Conservation (phyloP, 345 rosid genomes). For the Dimocarpus longan region DNA sequence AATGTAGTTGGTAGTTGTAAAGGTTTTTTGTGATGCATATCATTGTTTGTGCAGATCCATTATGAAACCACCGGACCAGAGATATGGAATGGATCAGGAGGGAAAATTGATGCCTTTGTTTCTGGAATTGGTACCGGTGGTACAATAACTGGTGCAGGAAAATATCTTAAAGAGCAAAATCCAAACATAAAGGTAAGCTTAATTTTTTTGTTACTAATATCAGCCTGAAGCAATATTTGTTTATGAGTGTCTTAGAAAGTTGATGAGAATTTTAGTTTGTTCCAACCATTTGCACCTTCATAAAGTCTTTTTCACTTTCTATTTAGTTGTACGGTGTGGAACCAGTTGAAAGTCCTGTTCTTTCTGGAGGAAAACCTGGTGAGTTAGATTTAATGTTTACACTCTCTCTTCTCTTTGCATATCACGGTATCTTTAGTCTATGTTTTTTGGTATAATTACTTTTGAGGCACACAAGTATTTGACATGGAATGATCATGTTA, state of each 20-base stretch:
- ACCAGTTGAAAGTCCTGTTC: slow-evolving; percentile 79
- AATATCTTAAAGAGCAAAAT: slow-evolving; percentile 79
- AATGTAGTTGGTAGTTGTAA: slow-evolving; percentile 8
- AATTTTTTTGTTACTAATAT: neutral
- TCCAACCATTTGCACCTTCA: neutral
- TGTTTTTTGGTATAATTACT: neutral
- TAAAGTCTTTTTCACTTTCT: slow-evolving; percentile 15
- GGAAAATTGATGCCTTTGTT: slow-evolving; percentile 80
- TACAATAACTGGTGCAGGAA: slow-evolving; percentile 87
- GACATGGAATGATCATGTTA: neutral
- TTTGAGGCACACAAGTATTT: neutral
- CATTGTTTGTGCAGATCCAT: slow-evolving; percentile 54
- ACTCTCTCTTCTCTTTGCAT: neutral
- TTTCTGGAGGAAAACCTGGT: slow-evolving; percentile 95
- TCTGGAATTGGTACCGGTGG: slow-evolving; percentile 98
- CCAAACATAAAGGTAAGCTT: slow-evolving; percentile 65
- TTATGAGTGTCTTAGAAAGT: neutral
- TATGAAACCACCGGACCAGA: slow-evolving; percentile 96
- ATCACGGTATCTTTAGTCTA: neutral
- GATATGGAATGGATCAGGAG: slow-evolving; percentile 83
- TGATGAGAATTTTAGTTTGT: neutral
- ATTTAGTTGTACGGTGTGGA: slow-evolving; percentile 77
- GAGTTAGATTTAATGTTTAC: slow-evolving; percentile 15
- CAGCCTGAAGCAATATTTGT: neutral
- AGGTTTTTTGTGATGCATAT: neutral